Percentiles rank a stretch among this genome's conserved stretches.
These are phyloP conservation scores for Chaetomiaceae sp. DNA, from an alignment of 2,329 filamentous ascomycete species.

Conservation along the genomic window DNA sequence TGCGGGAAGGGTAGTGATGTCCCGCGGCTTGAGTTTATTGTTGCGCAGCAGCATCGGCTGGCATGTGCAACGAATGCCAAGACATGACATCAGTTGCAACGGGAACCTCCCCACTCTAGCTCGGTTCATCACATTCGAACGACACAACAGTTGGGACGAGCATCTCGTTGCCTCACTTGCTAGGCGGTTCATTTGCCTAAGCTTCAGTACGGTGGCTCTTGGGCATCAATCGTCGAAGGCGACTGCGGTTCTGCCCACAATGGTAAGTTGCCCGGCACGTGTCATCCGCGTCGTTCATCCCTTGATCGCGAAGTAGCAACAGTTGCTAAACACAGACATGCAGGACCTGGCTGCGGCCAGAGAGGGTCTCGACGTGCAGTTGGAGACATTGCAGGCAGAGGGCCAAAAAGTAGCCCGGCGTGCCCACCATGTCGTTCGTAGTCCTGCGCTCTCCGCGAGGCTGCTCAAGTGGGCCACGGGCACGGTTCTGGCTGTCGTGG, in stretches of 20 bases:
- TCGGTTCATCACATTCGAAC: neutral
- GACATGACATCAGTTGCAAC: constrained; percentile 11
- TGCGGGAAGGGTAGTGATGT: too few species aligned
- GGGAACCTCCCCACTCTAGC: constrained; percentile 1
- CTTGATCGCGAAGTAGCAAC: neutral
- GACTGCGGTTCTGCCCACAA: neutral
- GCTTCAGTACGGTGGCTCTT: neutral
- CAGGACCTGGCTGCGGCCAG: neutral
- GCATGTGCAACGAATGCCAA: constrained; percentile 5
- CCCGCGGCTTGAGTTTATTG: too few species aligned
- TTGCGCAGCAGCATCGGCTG: neutral
- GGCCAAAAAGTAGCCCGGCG: neutral
- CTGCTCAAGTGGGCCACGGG: constrained; percentile 46
- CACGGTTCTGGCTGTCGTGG: constrained; percentile 38
- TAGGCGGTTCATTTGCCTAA: too few species aligned
- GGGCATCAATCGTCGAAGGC: neutral
- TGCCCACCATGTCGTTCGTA: neutral
- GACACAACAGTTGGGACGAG: neutral
- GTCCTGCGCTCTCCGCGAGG: constrained; percentile 34
- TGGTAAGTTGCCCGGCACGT: neutral
- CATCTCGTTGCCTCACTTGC: too few species aligned
- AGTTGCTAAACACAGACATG: neutral
- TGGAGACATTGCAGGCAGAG: neutral
- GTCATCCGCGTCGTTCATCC: neutral
- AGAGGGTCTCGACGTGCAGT: neutral